Evolutionary conservation across 1,284 basidiomycete genomes (phyloP).

Genomic region (Ganoderma resinaceum): DNA sequence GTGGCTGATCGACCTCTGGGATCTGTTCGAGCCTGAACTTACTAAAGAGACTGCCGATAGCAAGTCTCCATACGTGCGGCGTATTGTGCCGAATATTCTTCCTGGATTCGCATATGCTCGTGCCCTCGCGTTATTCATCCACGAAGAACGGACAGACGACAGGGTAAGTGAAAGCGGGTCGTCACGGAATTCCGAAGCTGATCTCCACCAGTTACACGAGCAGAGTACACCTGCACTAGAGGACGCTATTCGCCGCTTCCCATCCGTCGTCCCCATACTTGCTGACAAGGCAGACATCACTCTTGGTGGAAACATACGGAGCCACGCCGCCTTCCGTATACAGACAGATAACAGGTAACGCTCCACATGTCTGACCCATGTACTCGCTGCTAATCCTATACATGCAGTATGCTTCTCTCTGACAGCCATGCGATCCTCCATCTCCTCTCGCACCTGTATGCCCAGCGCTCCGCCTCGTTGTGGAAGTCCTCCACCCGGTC

Average conservation of each 20-base stretch:
- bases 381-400: neutral
- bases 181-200: neutral
- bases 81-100: slow-evolving; percentile 41
- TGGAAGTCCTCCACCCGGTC: slow-evolving; percentile 81
- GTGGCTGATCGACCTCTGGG: slow-evolving; percentile 81
- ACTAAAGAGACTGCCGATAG: slow-evolving; percentile 45
- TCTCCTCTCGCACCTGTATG: slow-evolving; percentile 88
- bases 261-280: slow-evolving; percentile 79
- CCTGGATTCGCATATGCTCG: slow-evolving; percentile 86
- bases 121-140: slow-evolving; percentile 72
- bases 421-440: slow-evolving; percentile 53
- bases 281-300: slow-evolving; percentile 84
- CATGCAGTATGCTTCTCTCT: slow-evolving; percentile 20
- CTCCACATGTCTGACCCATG: neutral
- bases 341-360: slow-evolving; percentile 69
- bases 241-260: slow-evolving; percentile 80
- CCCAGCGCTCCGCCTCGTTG: slow-evolving; percentile 72
- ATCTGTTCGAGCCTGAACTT: slow-evolving; percentile 47
- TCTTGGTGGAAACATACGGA: slow-evolving; percentile 64
- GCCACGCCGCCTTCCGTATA: slow-evolving; percentile 71
- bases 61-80: slow-evolving; percentile 53
- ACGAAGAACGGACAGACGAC: slow-evolving; percentile 59
- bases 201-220: slow-evolving; percentile 52
- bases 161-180: slow-evolving; percentile 44
- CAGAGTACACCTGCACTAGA: slow-evolving; percentile 70